Base-by-base conservation (phyloP, 192 early-diverging fungal species). In the Diversispora eburnea region DNA sequence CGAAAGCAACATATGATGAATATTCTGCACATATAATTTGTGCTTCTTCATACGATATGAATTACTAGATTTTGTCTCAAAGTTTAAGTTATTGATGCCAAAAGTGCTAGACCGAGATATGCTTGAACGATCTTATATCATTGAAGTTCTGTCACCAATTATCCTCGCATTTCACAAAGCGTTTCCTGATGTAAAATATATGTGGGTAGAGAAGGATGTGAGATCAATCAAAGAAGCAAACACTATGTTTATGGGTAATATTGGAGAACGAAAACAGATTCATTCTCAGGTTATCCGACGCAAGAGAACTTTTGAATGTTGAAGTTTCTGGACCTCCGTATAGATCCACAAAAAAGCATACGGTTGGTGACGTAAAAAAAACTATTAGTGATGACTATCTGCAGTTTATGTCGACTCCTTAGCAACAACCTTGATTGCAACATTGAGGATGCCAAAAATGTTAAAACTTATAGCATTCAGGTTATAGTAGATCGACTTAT, bases 391-490 rank as follows among this genome's bases (percentile, higher is more conserved):
- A 59, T 70, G 69, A 51, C 69, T 41, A 41, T 70, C 41, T 70
- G 69, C 69, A 70, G 39, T 55, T n/a, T 70, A 41, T 70, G 69
- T 59, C 25, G 49, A 55, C 15, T 70, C 8, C 39, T 70, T 41
- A 51, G 49, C 0, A 70, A 52, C 52, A 57, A 57, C 52, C 52
- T 70, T 17, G 47, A 70, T 70, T 70, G 69, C 47, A 39, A 49
- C 33, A 59, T 70, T 55, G 47, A 70, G n/a, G 57, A 41, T 59
- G 69, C 63, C 5, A 65, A 65, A 47, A 65, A 65, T 46, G 63
- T 65, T 9, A 70, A 52, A 59, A 55, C 69, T 10, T 70, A 70
- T 41, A 70, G 69, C 69, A 70, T 70, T 59, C 69, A 70, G 19
- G 69, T 55, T 19, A 70, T 70, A 17, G 69, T 56, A 39, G 51